These are phyloP conservation scores for Apiotrichum veenhuisii DNA, from an alignment of 1,284 basidiomycete genomes.

Conservation along the genomic window DNA sequence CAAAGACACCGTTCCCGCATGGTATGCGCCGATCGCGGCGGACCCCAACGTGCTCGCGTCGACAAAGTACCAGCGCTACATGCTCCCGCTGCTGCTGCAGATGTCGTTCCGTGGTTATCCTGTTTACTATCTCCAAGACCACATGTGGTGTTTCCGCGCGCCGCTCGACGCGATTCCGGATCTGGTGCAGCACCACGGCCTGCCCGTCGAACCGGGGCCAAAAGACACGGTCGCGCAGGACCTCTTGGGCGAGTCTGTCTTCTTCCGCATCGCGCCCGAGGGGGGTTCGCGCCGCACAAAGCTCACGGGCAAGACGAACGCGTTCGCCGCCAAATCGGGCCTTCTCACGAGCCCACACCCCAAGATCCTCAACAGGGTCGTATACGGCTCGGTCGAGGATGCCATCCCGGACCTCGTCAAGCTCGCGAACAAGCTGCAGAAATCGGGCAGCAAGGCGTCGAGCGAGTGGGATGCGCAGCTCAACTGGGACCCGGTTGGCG, in stretches of 20 bases:
- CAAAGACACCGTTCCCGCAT: constrained; percentile 11
- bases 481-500: constrained; percentile 5
- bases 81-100: constrained; percentile 46
- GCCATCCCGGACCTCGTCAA: constrained; percentile 15
- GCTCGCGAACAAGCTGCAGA: constrained; percentile 21
- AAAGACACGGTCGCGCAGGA: constrained; percentile 29
- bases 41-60: constrained; percentile 19
- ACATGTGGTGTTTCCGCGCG: constrained; percentile 49
- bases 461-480: constrained; percentile 18
- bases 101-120: constrained; percentile 44
- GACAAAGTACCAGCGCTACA: constrained; percentile 21
- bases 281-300: constrained; percentile 6
- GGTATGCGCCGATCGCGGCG: constrained; percentile 23
- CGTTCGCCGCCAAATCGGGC: constrained; percentile 22
- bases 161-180: constrained; percentile 27
- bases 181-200: constrained; percentile 30
- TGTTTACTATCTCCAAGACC: constrained; percentile 38
- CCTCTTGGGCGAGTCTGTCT: constrained; percentile 24
- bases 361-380: constrained; percentile 17
- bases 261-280: constrained; percentile 29
- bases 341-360: constrained; percentile 29
- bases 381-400: constrained; percentile 6
- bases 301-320: constrained; percentile 11
- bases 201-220: constrained; percentile 26
- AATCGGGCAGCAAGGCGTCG: neutral